phyloP scores from a whole-genome alignment of 1,139 yeast genomes.

The Suhomyces maxii region DNA sequence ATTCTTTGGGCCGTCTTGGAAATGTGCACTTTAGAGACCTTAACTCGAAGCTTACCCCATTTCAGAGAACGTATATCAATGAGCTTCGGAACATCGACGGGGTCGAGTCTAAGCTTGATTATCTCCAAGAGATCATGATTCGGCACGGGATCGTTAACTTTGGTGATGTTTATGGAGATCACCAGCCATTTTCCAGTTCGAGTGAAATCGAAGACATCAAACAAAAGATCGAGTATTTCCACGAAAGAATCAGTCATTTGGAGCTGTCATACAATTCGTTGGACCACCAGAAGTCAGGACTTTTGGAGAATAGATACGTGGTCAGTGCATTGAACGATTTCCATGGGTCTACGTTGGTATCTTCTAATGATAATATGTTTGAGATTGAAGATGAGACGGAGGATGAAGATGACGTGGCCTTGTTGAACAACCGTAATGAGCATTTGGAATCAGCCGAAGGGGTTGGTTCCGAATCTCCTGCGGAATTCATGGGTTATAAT shows the following conservation, averaged over 20 bases:
- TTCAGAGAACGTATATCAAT: slow-evolving; percentile 83
- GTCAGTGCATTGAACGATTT: slow-evolving; percentile 19
- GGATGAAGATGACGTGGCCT: slow-evolving; percentile 36
- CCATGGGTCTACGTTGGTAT: slow-evolving; percentile 15
- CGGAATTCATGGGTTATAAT: slow-evolving; percentile 53
- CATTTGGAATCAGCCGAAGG: slow-evolving; percentile 28
- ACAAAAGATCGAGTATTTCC: slow-evolving; percentile 15
- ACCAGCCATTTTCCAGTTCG: slow-evolving; percentile 19
- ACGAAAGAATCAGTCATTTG: slow-evolving; percentile 22
- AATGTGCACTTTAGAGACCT: slow-evolving; percentile 87
- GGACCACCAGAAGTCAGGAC: slow-evolving; percentile 14
- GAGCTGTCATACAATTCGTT: slow-evolving; percentile 21
- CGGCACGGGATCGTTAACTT: slow-evolving; percentile 16
- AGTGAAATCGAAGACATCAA: slow-evolving; percentile 20
- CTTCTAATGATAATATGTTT: slow-evolving; percentile 1
- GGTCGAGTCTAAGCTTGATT: slow-evolving; percentile 30
- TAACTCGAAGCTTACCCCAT: slow-evolving; percentile 73
- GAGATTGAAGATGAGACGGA: slow-evolving; percentile 20
- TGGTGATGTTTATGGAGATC: slow-evolving; percentile 14
- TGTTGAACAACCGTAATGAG: slow-evolving; percentile 28
- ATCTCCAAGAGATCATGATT: slow-evolving; percentile 20
- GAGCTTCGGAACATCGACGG: slow-evolving; percentile 64
- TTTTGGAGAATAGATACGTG: slow-evolving; percentile 24
- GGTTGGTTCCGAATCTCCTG: slow-evolving; percentile 12
- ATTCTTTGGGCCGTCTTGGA: slow-evolving; percentile 78